These are phyloP conservation scores for Leptographium lundbergii DNA, from an alignment of 2,329 filamentous ascomycete species.

Conservation along the genomic window DNA sequence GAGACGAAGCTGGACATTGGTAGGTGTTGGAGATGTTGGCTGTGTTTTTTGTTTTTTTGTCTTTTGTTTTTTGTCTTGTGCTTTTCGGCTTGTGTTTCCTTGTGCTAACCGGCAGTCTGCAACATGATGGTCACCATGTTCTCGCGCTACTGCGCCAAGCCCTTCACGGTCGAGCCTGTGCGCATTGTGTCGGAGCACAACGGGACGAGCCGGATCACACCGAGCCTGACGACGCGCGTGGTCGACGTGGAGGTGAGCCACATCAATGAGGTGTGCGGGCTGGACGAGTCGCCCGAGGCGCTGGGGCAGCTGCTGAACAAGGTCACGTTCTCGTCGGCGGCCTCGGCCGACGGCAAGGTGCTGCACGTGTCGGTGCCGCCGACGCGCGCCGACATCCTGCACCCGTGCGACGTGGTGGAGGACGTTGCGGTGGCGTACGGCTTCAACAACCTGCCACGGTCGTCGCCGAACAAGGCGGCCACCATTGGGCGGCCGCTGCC, in stretches of 20 bases:
- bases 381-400: conserved; percentile 85
- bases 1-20: conserved; percentile 89
- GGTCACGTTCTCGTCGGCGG: conserved; percentile 78
- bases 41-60: no score
- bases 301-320: conserved; percentile 72
- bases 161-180: conserved; percentile 87
- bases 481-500: conserved; percentile 77
- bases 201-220: conserved; percentile 65
- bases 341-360: conserved; percentile 56
- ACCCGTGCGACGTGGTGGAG: conserved; percentile 95
- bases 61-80: no score
- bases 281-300: conserved; percentile 58
- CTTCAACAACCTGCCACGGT: conserved; percentile 87
- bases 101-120: conserved; percentile 11
- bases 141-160: conserved; percentile 75
- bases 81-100: no score
- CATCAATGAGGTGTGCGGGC: conserved; percentile 83
- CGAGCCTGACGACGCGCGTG: conserved; percentile 63
- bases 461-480: conserved; percentile 73
- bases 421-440: conserved; percentile 94
- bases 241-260: conserved; percentile 82
- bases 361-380: conserved; percentile 75
- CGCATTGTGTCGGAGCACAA: conserved; percentile 91
- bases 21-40: background rate
- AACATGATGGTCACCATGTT: conserved; percentile 98